Base-by-base conservation (phyloP, 2,329 filamentous ascomycete species). In the Scleromitrula shiraiana region DNA sequence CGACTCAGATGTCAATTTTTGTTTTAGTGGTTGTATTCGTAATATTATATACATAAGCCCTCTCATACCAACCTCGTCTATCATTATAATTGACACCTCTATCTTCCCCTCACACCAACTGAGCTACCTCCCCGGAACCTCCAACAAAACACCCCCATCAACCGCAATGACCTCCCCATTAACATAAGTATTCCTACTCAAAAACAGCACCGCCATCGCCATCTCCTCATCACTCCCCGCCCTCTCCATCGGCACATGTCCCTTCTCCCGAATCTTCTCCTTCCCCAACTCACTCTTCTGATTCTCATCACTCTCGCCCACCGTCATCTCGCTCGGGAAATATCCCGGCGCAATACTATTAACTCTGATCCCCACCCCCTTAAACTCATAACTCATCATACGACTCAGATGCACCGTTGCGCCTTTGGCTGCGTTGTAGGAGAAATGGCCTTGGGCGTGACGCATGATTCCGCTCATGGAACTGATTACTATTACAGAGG, bases 301-400 rank as follows among this genome's bases (percentile, higher is more conserved):
- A 50, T 72, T 68, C 22, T 72, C 71, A 33, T 70, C 67, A 26
- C 51, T 54, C 19, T 50, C 68, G 6, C 69, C 66, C 0, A 73
- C 66, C 6, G 73, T 76, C 71, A 75, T 75, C 66, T 75, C 62
- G 24, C 58, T 57, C 9, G 58, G 56, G 38, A 63, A 63, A 1
- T 78, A 65, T 9, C 74, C 74, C 0, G 76, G 77, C 0, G 74
- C 73, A 51, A 81, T 78, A 38, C 65, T 69, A 62, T 81, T 80
- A 50, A 80, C 70, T 10, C 76, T 66, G 36, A 81, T 70, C 4
- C 76, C 74, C 41, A 76, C 68, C 46, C 71, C 67, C 22, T 70
- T 67, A 40, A 80, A 71, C 51, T 77, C 74, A 35, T 69, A 69
- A 2, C 74, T 73, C 39, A 80, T 67, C 67, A 78, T 69, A 53